These are phyloP conservation scores for Erucastrum elatum DNA, from an alignment of 345 rosid species.

Conservation along the genomic window DNA sequence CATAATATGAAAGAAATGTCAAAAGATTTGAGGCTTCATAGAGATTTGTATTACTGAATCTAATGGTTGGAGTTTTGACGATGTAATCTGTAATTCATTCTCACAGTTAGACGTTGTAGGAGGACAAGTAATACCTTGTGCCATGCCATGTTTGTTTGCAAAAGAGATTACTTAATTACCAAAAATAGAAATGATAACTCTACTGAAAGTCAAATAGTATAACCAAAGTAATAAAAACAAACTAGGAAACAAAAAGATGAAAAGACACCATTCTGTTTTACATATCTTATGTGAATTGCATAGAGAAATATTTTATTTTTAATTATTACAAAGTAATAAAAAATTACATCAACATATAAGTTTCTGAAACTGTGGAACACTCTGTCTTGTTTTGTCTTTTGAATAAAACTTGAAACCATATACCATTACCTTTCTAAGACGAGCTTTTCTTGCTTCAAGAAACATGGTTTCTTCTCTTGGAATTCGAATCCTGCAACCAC, in stretches of 20 bases:
- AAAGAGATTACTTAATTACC: not conserved
- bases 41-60: not conserved
- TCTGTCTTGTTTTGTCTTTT: constrained; percentile 9
- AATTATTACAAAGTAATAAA: constrained; percentile 10
- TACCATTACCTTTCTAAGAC: constrained; percentile 20
- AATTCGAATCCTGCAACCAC: constrained; percentile 45
- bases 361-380: constrained; percentile 6
- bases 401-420: constrained; percentile 1
- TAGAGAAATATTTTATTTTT: not conserved
- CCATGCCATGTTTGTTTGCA: not conserved
- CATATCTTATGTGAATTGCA: not conserved
- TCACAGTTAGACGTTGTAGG: not conserved
- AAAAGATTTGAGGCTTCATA: not conserved
- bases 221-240: not conserved
- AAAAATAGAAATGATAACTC: not conserved
- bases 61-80: not conserved
- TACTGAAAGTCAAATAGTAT: not conserved
- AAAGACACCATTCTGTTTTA: not conserved
- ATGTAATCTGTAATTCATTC: not conserved
- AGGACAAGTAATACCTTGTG: not conserved
- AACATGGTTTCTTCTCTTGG: constrained; percentile 60
- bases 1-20: not conserved
- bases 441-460: constrained; percentile 34
- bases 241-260: not conserved
- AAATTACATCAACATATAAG: constrained; percentile 20